Evolutionary conservation across 768 basidiomycete species (phyloP), one percentile per base, ranked within the genome.

Genomic region (Dictyophora rubrovolvata): DNA sequence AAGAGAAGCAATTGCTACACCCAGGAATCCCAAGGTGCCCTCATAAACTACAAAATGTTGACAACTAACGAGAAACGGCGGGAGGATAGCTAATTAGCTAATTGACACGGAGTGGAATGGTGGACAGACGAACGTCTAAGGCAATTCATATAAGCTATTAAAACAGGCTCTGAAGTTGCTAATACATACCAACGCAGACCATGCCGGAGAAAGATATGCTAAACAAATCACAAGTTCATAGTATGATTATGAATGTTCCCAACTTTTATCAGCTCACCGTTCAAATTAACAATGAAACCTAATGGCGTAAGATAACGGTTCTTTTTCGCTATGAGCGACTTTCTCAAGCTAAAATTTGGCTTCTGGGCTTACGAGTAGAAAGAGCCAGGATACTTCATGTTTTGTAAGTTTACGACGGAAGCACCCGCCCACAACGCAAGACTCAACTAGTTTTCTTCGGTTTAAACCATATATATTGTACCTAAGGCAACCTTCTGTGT

Each of bases 281-380:
- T 52, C 9, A 59, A 20, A 48, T 59, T 59, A 20, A 59, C 28
- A 52, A 21, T 18, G 17, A 59, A 59, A 6, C 57, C 57, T 20
- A 59, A 35, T 2, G 57, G 57, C 6, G 57, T 59, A 23, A 59
- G 22, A 37, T 59, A 59, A 36, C 57, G 57, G 33, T 59, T 59
- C 57, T 59, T 5, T 23, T n/a, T 14, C 2, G 12, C 9, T 35
- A 28, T 17, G 14, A 47, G 37, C 21, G 5, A 28, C 18, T 20
- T 10, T 28, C 18, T n/a, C 4, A 42, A 42, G 28, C 28, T 17
- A 34, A 18, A 51, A 14, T 23, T 49, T 22, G 5, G 34, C 22
- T 21, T 11, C 28, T 4, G 8, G 17, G 14, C 22, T 22, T 36
- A 59, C 57, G 28, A 53, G 14, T 10, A 50, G 20, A n/a, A 59